Base-by-base conservation (phyloP, 176 grass and related monocot species). In the Aegilops umbellulata region DNA sequence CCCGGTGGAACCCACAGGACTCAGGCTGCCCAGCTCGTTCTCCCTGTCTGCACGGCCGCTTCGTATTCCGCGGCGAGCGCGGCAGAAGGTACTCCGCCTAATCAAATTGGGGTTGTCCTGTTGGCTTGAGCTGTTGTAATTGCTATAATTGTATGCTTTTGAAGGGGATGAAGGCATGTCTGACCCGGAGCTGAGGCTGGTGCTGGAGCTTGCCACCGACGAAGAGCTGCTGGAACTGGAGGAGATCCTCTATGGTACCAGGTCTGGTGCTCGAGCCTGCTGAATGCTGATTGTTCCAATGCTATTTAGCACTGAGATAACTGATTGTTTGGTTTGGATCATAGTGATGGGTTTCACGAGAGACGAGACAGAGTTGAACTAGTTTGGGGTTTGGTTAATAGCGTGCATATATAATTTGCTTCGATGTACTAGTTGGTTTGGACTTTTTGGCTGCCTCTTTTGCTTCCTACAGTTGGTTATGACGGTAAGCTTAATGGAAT, bases 151-250 rank as follows among this genome's bases (percentile, higher is more conserved):
- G 1, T 60, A 19, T 58, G 76, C 20, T 81, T 65, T 60, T 69
- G 75, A 85, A 58, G 55, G 55, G 55, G 55, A 58, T 58, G 55
- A 58, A 94, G 89, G 77, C 36, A 88, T 86, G 83, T 98, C 90
- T 51, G 96, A 98, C 62, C 93, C 93, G 55, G 92, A 98, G 65
- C 88, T 98, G 78, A 92, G 93, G 82, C 30, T 89, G 77, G 96
- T 98, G 82, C 92, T 98, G 31, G 96, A 98, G 70, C 88, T 98
- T 9, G 96, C 96, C 5, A 92, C 92, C 5, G 82, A 95, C 10
- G 86, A 89, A 20, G 96, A 98, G 82, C 81, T 98, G 84, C 44
- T 92, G 80, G 96, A 98, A 79, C 53, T 98, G 4, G 89, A 98
- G 76, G 84, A 85, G 22, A 98, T 98, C 86, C 93, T 98, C 36